Percentiles rank a stretch among this genome's conserved stretches.
phyloP scores from a whole-genome alignment of 352 stramenopile genomes.

The Pythium inflatum region DNA sequence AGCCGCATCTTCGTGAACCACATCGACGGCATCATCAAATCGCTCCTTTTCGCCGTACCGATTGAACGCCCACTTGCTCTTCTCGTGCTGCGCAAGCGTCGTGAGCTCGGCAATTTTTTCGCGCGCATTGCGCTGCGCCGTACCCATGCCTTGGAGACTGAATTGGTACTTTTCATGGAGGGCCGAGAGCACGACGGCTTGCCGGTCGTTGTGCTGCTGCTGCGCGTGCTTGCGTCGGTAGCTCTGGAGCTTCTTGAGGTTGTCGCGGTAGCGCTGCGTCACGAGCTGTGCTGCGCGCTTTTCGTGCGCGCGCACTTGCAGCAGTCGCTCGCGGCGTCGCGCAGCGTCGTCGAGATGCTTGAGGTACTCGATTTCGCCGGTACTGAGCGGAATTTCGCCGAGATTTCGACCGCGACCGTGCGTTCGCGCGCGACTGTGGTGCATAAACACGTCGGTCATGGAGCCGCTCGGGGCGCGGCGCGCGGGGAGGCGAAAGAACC shows the following conservation, averaged over 20 bases:
- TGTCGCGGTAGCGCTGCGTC: conserved; percentile 72
- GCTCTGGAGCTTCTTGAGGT: conserved; percentile 55
- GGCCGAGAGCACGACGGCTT: conserved; percentile 48
- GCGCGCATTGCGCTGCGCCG: conserved; percentile 62
- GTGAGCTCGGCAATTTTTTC: conserved; percentile 60
- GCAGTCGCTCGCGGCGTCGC: conserved; percentile 51
- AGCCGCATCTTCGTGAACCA: conserved; percentile 33
- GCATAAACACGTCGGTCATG: conserved; percentile 33
- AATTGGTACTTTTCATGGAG: conserved; percentile 57
- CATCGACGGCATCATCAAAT: conserved; percentile 40
- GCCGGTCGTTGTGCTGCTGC: conserved; percentile 35
- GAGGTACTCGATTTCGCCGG: conserved; percentile 64
- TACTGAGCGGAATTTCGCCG: conserved; percentile 67
- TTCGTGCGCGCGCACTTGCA: conserved; percentile 66
- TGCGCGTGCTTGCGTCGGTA: conserved; percentile 39
- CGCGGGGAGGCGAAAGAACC: background rate
- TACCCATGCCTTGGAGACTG: conserved; percentile 66
- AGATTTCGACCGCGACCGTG: conserved; percentile 5
- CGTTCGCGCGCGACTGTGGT: conserved; percentile 18
- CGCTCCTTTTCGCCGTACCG: conserved; percentile 37
- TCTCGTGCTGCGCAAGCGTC: conserved; percentile 53
- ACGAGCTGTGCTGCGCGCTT: conserved; percentile 65
- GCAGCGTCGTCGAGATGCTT: conserved; percentile 57
- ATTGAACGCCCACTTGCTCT: conserved; percentile 64
- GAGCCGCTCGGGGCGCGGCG: background rate